Evolutionary conservation across 371 early-diverging fungal species (phyloP).

Genomic region (Coemansia sp.): DNA sequence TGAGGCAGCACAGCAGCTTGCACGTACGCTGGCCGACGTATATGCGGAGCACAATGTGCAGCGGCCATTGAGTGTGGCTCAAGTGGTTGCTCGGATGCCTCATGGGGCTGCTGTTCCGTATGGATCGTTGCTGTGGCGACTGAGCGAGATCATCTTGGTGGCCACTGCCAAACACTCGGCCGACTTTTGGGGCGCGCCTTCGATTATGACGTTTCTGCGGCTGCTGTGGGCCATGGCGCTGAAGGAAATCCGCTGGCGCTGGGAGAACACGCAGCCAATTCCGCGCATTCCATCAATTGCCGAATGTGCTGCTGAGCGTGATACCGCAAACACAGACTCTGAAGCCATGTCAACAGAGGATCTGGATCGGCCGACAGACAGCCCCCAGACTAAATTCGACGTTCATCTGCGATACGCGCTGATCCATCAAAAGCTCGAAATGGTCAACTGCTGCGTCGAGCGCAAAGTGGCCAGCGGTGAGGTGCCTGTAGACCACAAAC

Average conservation of each 20-base stretch:
- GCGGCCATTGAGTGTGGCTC: constrained; percentile 18
- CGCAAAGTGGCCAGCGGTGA: constrained; percentile 50
- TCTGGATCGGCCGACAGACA: not conserved
- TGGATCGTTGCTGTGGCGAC: constrained; percentile 68
- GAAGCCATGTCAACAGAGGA: constrained; percentile 21
- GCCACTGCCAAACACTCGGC: constrained; percentile 55
- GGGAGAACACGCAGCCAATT: constrained; percentile 61
- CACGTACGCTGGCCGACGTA: constrained; percentile 16
- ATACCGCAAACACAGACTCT: not conserved
- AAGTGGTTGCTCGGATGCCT: constrained; percentile 50
- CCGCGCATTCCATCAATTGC: constrained; percentile 56
- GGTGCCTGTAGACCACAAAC: not conserved
- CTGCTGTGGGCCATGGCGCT: constrained; percentile 65
- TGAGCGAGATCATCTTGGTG: constrained; percentile 58
- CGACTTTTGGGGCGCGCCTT: constrained; percentile 52
- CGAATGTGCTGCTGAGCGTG: constrained; percentile 12
- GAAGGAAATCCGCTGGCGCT: constrained; percentile 61
- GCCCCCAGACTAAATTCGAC: constrained; percentile 39
- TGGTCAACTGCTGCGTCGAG: constrained; percentile 85
- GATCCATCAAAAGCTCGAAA: constrained; percentile 84
- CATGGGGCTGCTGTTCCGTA: constrained; percentile 62
- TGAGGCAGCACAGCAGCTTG: constrained; percentile 9
- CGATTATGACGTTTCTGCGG: constrained; percentile 62
- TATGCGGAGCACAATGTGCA: not conserved
- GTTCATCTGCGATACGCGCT: constrained; percentile 74